Evolutionary conservation across 2,329 filamentous ascomycete genomes (phyloP).

Genomic region (Botrytis tulipae): DNA sequence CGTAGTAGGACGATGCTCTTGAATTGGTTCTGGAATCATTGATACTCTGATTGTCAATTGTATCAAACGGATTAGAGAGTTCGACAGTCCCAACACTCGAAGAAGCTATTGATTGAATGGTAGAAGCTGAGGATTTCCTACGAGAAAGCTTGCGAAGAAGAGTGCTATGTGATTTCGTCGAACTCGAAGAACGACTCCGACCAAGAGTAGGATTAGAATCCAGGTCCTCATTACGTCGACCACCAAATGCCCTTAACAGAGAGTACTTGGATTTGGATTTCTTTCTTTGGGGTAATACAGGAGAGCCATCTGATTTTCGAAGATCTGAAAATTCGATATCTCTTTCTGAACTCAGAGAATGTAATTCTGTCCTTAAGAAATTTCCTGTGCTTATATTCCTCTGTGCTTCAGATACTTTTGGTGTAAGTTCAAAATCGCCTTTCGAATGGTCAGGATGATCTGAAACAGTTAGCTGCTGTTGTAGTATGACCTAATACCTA

Average conservation of each 20-base stretch:
- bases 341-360: conserved; percentile 25
- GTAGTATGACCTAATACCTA: too few species aligned
- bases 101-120: conserved; percentile 7
- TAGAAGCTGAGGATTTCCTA: conserved; percentile 23
- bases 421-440: conserved; percentile 24
- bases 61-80: conserved; percentile 20
- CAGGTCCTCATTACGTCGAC: conserved; percentile 23
- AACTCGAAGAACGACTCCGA: neutral
- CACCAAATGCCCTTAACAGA: conserved; percentile 34
- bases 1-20: conserved; percentile 24
- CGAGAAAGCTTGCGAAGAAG: conserved; percentile 33
- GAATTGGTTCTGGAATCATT: conserved; percentile 27
- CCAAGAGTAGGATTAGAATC: conserved; percentile 19
- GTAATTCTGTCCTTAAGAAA: conserved; percentile 34
- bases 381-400: conserved; percentile 32
- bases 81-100: conserved; percentile 7
- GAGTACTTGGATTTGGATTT: conserved; percentile 37
- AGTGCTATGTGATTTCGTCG: conserved; percentile 20
- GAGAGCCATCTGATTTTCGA: conserved; percentile 14
- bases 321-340: conserved; percentile 21
- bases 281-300: conserved; percentile 29
- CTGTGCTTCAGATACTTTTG: conserved; percentile 29
- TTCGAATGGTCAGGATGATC: neutral
- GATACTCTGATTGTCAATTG: conserved; percentile 26
- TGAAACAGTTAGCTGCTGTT: neutral